These are phyloP conservation scores for Fraxinus paxiana DNA, from an alignment of 305 asterid species.

Conservation along the genomic window DNA sequence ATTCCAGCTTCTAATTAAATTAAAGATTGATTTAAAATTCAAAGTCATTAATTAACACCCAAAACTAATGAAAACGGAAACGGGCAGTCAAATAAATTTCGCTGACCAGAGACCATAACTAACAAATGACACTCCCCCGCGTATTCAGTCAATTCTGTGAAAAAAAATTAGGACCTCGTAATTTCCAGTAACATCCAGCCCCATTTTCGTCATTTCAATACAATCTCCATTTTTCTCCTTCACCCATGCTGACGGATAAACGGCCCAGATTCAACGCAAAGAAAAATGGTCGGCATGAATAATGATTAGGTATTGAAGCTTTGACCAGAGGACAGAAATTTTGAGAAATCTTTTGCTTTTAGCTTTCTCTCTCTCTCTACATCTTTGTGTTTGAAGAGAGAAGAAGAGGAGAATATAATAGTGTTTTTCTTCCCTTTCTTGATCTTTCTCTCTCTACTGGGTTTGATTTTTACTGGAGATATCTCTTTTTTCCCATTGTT, in stretches of 20 bases:
- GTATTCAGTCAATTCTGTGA: constrained; percentile 49
- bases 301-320: constrained; percentile 56
- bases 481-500: neutral
- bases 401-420: constrained; percentile 19
- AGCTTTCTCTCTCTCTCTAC: neutral
- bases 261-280: constrained; percentile 23
- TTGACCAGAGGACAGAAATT: constrained; percentile 40
- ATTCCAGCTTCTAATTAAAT: constrained; percentile 2
- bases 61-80: constrained; percentile 3
- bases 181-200: constrained; percentile 1
- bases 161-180: constrained; percentile 30
- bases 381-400: constrained; percentile 30
- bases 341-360: neutral
- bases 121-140: constrained; percentile 43
- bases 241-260: constrained; percentile 34
- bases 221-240: neutral
- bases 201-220: constrained; percentile 30
- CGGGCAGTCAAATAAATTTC: constrained; percentile 24
- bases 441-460: neutral
- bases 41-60: constrained; percentile 4
- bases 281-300: constrained; percentile 52
- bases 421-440: neutral
- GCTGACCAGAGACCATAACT: neutral
- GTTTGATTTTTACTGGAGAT: constrained; percentile 8
- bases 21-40: constrained; percentile 21